Evolutionary conservation across 176 grass and related monocot species (phyloP).

Genomic region (Alloteropsis semialata): DNA sequence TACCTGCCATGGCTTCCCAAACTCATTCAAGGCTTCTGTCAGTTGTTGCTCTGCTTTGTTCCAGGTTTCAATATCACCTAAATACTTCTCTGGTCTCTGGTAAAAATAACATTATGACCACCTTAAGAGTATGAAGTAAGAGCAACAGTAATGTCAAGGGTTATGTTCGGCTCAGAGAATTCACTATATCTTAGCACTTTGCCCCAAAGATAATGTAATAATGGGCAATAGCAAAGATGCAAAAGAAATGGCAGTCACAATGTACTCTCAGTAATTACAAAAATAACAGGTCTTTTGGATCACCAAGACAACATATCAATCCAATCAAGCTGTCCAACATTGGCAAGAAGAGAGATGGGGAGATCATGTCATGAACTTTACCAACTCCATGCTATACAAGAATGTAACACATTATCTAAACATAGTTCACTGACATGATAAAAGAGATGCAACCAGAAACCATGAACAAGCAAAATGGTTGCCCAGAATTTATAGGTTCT

Average conservation of each 20-base stretch:
- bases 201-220: background rate
- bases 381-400: background rate
- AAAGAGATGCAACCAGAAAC: background rate
- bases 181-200: background rate
- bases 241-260: slow-evolving; percentile 6
- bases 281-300: background rate
- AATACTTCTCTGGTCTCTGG: slow-evolving; percentile 93
- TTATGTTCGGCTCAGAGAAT: background rate
- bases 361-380: slow-evolving; percentile 7
- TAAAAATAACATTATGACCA: slow-evolving; percentile 26
- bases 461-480: background rate
- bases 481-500: background rate
- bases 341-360: background rate
- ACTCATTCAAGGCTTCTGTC: slow-evolving; percentile 91
- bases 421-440: background rate
- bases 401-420: background rate
- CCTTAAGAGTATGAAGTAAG: background rate
- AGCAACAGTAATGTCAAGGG: background rate
- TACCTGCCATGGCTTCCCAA: slow-evolving; percentile 95
- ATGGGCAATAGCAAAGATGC: background rate
- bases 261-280: background rate
- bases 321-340: background rate
- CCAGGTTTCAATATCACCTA: slow-evolving; percentile 96
- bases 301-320: background rate
- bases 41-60: slow-evolving; percentile 93